A percentile compares a stretch with the other conserved stretches of the same genome.
Evolutionary conservation across 2,329 filamentous ascomycete species (phyloP).

Genomic region (Pyrenophora teres): DNA sequence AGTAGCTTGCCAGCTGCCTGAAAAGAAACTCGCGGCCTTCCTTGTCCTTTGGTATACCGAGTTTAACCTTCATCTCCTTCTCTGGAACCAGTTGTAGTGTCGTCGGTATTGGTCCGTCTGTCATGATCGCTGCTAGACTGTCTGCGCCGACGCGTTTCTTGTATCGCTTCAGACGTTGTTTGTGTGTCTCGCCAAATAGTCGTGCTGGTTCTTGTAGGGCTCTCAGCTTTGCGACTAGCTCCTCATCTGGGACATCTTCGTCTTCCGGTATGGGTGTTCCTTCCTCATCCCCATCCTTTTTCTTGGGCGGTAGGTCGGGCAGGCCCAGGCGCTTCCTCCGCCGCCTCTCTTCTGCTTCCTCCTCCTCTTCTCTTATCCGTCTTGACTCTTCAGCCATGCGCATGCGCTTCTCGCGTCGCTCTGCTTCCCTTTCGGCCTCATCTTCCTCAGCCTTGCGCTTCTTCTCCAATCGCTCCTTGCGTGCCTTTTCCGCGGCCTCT

Average conservation of each 20-base stretch:
- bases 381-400: conserved; percentile 81
- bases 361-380: conserved; percentile 70
- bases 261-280: conserved; percentile 49
- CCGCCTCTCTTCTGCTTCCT: conserved; percentile 71
- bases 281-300: conserved; percentile 52
- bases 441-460: conserved; percentile 94
- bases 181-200: conserved; percentile 82
- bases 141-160: conserved; percentile 61
- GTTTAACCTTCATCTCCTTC: conserved; percentile 80
- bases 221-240: conserved; percentile 70
- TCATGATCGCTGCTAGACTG: conserved; percentile 55
- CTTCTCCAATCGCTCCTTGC: conserved; percentile 68
- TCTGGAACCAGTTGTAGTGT: conserved; percentile 79
- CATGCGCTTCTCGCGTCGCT: conserved; percentile 80
- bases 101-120: conserved; percentile 83
- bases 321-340: conserved; percentile 78
- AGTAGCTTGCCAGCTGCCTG: conserved; percentile 90
- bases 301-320: conserved; percentile 68
- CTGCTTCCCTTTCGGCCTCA: conserved; percentile 68
- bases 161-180: conserved; percentile 71
- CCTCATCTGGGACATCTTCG: conserved; percentile 72
- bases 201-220: conserved; percentile 72
- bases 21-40: conserved; percentile 74
- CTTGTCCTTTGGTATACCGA: conserved; percentile 65
- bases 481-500: conserved; percentile 71